phyloP scores from a whole-genome alignment of 495 filamentous ascomycete species.

The Lentithecium fluviatile region DNA sequence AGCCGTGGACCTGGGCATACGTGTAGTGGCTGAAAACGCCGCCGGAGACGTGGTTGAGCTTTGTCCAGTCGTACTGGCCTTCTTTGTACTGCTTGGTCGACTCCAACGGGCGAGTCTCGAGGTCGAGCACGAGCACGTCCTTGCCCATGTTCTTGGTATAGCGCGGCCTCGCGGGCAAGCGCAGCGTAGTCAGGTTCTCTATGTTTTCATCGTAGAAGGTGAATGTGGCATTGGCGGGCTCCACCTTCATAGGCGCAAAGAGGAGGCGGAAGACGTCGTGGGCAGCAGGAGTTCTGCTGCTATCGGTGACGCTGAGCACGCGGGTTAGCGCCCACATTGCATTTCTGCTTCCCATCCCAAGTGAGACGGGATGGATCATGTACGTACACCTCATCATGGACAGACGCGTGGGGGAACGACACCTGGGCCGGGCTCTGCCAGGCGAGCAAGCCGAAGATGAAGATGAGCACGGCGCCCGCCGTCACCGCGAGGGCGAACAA shows the following conservation, averaged over 20 bases:
- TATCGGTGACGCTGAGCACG: neutral
- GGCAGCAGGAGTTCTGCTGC: slow-evolving; percentile 1
- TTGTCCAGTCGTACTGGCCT: slow-evolving; percentile 26
- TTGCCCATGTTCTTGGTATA: slow-evolving; percentile 25
- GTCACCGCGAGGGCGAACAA: slow-evolving; percentile 19
- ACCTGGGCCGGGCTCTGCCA: slow-evolving; percentile 17
- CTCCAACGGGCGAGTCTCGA: slow-evolving; percentile 31
- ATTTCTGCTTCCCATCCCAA: neutral
- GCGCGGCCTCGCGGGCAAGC: slow-evolving; percentile 9
- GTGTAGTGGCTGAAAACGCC: slow-evolving; percentile 36
- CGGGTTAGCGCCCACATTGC: neutral
- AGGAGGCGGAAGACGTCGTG: slow-evolving; percentile 30
- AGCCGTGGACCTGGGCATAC: slow-evolving; percentile 51
- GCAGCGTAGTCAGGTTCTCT: slow-evolving; percentile 9
- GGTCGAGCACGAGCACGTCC: slow-evolving; percentile 30
- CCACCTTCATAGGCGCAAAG: slow-evolving; percentile 24
- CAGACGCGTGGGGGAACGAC: slow-evolving; percentile 6
- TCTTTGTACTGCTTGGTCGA: slow-evolving; percentile 11
- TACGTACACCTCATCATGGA: slow-evolving; percentile 15
- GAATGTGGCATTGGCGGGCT: slow-evolving; percentile 12
- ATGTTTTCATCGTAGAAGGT: neutral
- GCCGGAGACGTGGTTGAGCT: slow-evolving; percentile 30
- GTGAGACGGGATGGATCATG: neutral
- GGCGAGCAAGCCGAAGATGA: slow-evolving; percentile 22
- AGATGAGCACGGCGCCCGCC: slow-evolving; percentile 13